These are phyloP conservation scores for Cryptosporidium ubiquitum DNA, from an alignment of 169 alveolate genomes.

Conservation along the genomic window DNA sequence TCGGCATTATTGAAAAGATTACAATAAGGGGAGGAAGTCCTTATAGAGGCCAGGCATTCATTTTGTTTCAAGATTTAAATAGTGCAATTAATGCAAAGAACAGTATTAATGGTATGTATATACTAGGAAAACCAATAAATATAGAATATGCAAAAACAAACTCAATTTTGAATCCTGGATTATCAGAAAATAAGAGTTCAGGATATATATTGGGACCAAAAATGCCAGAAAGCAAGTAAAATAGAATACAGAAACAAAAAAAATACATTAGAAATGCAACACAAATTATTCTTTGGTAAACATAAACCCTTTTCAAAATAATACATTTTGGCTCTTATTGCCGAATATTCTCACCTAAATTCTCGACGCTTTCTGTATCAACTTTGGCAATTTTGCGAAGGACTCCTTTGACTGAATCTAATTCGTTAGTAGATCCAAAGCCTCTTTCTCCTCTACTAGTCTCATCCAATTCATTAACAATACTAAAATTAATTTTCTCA, in stretches of 20 bases:
- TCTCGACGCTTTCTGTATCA: not conserved
- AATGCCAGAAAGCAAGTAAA: slow-evolving; percentile 1
- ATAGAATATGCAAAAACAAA: slow-evolving; percentile 41
- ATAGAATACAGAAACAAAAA: not conserved
- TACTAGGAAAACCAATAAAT: slow-evolving; percentile 45
- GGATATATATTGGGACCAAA: slow-evolving; percentile 20
- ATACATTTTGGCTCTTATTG: not conserved
- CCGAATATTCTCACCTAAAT: not conserved
- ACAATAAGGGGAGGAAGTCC: slow-evolving; percentile 58
- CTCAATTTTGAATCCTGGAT: slow-evolving; percentile 24
- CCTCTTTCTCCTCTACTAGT: slow-evolving; percentile 91
- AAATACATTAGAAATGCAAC: not conserved
- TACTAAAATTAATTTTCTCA: slow-evolving; percentile 84
- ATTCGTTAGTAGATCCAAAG: slow-evolving; percentile 87
- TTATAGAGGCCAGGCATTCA: slow-evolving; percentile 62
- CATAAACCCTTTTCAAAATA: not conserved
- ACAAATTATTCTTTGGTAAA: not conserved
- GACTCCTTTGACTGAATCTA: slow-evolving; percentile 6
- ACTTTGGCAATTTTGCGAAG: slow-evolving; percentile 17
- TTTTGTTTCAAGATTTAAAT: slow-evolving; percentile 49
- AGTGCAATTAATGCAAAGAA: slow-evolving; percentile 47
- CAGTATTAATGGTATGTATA: slow-evolving; percentile 36
- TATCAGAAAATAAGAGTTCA: not conserved
- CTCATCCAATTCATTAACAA: slow-evolving; percentile 85
- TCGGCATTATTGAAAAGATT: slow-evolving; percentile 33